Evolutionary conservation across 208 protist species (phyloP).

Genomic region (Phytomonas serpens): DNA sequence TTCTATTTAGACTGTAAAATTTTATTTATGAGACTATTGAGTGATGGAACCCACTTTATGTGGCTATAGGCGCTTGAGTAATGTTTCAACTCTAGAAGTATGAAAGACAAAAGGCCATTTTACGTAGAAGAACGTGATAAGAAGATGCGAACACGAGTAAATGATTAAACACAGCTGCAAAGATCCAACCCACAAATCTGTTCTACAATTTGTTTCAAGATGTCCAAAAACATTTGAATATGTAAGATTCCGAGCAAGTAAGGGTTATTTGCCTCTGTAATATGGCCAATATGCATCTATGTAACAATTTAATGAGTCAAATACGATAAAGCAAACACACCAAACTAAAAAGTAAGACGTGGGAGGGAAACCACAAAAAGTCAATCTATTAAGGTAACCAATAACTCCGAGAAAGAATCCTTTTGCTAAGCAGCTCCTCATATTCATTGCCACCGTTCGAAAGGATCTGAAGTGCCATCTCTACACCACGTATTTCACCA

Average conservation of each 20-base stretch:
- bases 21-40: neutral
- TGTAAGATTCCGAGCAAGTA: neutral
- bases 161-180: neutral
- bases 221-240: neutral
- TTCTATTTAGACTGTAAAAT: neutral
- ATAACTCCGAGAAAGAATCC: constrained; percentile 34
- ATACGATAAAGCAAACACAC: neutral
- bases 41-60: neutral
- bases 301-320: neutral
- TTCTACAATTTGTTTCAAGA: neutral
- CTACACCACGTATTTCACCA: constrained; percentile 40
- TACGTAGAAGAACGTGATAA: neutral
- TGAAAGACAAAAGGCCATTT: neutral
- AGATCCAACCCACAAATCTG: neutral
- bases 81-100: neutral
- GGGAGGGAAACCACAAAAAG: constrained; percentile 12
- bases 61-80: neutral
- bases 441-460: constrained; percentile 56
- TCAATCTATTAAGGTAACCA: constrained; percentile 34
- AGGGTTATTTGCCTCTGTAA: neutral
- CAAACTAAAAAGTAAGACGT: neutral
- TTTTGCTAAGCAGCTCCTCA: constrained; percentile 27
- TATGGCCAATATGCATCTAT: neutral
- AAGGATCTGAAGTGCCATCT: constrained; percentile 58
- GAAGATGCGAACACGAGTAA: neutral